Evolutionary conservation across 805 yeast genomes (phyloP).

Genomic region (Metschnikowia arizonensis): DNA sequence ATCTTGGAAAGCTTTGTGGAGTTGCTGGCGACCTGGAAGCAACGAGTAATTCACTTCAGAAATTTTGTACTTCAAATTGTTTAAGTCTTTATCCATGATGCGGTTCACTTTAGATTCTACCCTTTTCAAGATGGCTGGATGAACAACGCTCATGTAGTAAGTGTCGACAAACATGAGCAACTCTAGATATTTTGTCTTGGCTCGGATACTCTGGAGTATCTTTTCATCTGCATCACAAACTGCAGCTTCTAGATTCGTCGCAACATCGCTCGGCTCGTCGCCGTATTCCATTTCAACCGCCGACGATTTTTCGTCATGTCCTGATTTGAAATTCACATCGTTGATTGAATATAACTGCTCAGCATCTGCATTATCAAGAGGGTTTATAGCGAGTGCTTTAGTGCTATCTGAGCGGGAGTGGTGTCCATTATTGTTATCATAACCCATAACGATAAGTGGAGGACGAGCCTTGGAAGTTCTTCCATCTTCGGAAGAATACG

Average conservation of each 20-base stretch:
- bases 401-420: slow-evolving; percentile 1
- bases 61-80: slow-evolving; percentile 10
- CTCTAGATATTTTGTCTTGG: neutral
- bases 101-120: slow-evolving; percentile 3
- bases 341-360: neutral
- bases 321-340: neutral
- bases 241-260: neutral
- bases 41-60: slow-evolving; percentile 30
- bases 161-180: slow-evolving; percentile 4
- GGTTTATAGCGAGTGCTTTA: neutral
- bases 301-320: slow-evolving; percentile 4
- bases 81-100: slow-evolving; percentile 7
- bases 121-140: slow-evolving; percentile 10
- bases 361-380: neutral
- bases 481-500: slow-evolving; percentile 1
- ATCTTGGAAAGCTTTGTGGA: slow-evolving; percentile 30
- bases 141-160: slow-evolving; percentile 10
- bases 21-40: slow-evolving; percentile 32
- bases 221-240: neutral
- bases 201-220: neutral
- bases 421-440: neutral
- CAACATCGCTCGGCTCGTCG: neutral
- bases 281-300: slow-evolving; percentile 5
- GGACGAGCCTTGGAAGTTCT: neutral
- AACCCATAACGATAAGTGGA: slow-evolving; percentile 1